A percentile compares a stretch with the other conserved stretches of the same genome.
These are phyloP conservation scores for Colletotrichum kahawae DNA, from an alignment of 2,329 filamentous ascomycete genomes.

Conservation along the genomic window DNA sequence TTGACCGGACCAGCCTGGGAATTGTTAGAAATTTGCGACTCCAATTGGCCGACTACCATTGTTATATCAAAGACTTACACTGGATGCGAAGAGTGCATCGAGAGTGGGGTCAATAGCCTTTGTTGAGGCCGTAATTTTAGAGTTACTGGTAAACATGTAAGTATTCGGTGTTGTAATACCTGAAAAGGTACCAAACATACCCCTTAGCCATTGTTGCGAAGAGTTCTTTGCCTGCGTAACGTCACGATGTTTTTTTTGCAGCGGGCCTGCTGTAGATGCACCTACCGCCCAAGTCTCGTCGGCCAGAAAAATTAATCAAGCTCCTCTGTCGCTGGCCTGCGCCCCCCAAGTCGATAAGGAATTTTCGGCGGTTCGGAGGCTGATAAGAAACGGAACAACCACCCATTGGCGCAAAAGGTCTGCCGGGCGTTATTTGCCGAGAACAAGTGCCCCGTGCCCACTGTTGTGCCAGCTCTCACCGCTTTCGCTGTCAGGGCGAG, in stretches of 20 bases:
- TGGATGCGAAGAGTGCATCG: slow-evolving; percentile 73
- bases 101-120: slow-evolving; percentile 72
- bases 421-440: slow-evolving; percentile 21
- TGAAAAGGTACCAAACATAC: slow-evolving; percentile 1
- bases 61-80: slow-evolving; percentile 58
- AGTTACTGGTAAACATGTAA: neutral
- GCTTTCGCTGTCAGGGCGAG: slow-evolving; percentile 18
- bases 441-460: slow-evolving; percentile 16
- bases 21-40: slow-evolving; percentile 20
- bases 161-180: neutral
- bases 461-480: slow-evolving; percentile 23
- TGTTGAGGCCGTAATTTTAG: slow-evolving; percentile 45
- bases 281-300: neutral
- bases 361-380: slow-evolving; percentile 7
- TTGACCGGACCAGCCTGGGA: slow-evolving; percentile 57
- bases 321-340: slow-evolving; percentile 6
- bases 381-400: slow-evolving; percentile 20
- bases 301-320: slow-evolving; percentile 4
- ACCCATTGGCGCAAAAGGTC: slow-evolving; percentile 15
- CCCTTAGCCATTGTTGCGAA: slow-evolving; percentile 24
- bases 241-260: slow-evolving; percentile 1
- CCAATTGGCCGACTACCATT: neutral
- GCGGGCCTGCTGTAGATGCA: slow-evolving; percentile 11
- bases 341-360: slow-evolving; percentile 3
- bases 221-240: neutral